These are phyloP conservation scores for Saturnispora sekii DNA, from an alignment of 805 yeast genomes.

Conservation along the genomic window DNA sequence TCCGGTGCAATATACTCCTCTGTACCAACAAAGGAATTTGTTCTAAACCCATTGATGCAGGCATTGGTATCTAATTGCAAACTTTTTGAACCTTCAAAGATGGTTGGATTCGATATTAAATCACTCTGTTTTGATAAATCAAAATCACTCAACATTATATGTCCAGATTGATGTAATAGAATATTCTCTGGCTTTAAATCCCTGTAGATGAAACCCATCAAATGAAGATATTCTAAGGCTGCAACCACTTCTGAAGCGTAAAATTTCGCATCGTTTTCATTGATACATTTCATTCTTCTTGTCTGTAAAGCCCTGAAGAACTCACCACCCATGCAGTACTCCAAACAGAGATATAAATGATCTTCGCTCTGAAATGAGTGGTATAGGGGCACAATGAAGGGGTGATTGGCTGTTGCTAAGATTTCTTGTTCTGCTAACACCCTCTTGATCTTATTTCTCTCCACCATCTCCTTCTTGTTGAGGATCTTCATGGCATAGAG, in stretches of 20 bases:
- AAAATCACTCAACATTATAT: constrained; percentile 94
- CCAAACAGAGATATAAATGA: constrained; percentile 89
- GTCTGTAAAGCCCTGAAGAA: constrained; percentile 94
- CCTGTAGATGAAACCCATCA: constrained; percentile 95
- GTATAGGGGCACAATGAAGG: constrained; percentile 90
- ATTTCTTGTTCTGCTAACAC: constrained; percentile 96
- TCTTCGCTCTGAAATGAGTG: constrained; percentile 96
- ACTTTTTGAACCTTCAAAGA: constrained; percentile 31
- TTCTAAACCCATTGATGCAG: constrained; percentile 91
- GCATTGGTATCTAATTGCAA: constrained; percentile 79
- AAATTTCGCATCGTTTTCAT: constrained; percentile 83
- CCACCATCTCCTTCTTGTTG: constrained; percentile 86
- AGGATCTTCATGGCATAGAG: constrained; percentile 90
- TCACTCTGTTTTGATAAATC: constrained; percentile 88
- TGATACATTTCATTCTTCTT: constrained; percentile 71
- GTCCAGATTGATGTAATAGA: constrained; percentile 90
- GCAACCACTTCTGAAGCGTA: constrained; percentile 97
- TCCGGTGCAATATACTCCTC: constrained; percentile 99
- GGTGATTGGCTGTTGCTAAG: constrained; percentile 89
- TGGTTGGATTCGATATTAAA: constrained; percentile 65
- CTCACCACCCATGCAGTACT: constrained; percentile 98
- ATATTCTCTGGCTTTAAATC: constrained; percentile 97
- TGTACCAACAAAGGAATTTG: constrained; percentile 97
- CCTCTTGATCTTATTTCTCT: constrained; percentile 87
- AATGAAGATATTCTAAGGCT: constrained; percentile 87